Base-by-base conservation (phyloP, 805 yeast genomes). In the Trichomonascus vanleenenianus region DNA sequence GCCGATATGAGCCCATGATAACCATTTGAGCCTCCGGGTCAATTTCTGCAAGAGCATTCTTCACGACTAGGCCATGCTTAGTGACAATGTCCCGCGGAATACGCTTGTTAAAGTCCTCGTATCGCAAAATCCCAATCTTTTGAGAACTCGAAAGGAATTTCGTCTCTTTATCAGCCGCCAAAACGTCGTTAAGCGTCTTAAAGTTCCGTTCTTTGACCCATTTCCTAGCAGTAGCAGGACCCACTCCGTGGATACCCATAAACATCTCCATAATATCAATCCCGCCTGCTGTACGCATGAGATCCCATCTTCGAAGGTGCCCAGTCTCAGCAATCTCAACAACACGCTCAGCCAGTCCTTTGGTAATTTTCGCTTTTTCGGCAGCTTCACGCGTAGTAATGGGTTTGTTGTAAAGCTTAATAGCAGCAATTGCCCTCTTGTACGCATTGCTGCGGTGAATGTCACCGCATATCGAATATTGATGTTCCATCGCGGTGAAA, bases 1-100 rank as follows among this genome's bases (percentile, higher is more conserved):
- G 64, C 30, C 76, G 61, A 55, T 72, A 77, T 4, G 79, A 73
- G 2, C 82, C 82, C 68, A 72, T 71, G 33, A 73, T 62, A 6
- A 63, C 53, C 5, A 67, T 51, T 30, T 65, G 61, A 20, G 72
- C 54, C 1, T 56, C 51, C 0, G 68, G 56, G 44, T 73, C 75
- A 14, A 74, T 46, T 10, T 52, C 49, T 4, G 54, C 44, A 20
- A 62, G 51, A 1, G 50, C 50, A 2, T 51, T 35, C 14, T 50
- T 48, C 11, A 76, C 62, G 15, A 55, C 56, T 12, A 63, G 60
- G 42, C 49, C 62, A 56, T 76, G 81, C 25, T 53, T 39, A 1
- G 60, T 53, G 2, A 74, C 76, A 46, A 73, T 78, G 2, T 55
- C 57, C 33, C 82, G 63, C 0, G 76, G 67, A 4, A 78, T 76